A percentile compares a stretch with the other conserved stretches of the same genome.
These are phyloP conservation scores for Phytophthora hybrid DNA, from an alignment of 352 stramenopile genomes.

Conservation along the genomic window DNA sequence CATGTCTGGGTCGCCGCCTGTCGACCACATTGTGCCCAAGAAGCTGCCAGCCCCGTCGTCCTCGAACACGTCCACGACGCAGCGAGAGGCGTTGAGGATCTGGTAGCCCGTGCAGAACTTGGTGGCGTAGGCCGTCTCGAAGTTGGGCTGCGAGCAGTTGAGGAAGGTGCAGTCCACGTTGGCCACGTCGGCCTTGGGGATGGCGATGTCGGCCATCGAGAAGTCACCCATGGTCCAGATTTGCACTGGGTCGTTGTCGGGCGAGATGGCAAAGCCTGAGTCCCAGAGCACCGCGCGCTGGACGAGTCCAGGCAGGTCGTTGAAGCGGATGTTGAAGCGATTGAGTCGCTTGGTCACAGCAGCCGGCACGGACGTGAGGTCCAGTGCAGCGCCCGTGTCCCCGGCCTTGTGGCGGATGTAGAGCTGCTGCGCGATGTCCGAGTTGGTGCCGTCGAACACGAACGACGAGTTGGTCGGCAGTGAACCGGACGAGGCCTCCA, in stretches of 20 bases:
- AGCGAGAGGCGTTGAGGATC: slow-evolving; percentile 46
- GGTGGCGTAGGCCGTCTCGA: slow-evolving; percentile 19
- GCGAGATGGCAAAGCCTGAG: slow-evolving; percentile 37
- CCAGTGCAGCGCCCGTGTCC: slow-evolving; percentile 3
- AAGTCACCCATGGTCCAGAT: slow-evolving; percentile 31
- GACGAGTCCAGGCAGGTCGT: slow-evolving; percentile 35
- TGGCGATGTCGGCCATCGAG: slow-evolving; percentile 38
- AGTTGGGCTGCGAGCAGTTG: slow-evolving; percentile 43
- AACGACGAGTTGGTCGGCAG: slow-evolving; percentile 22
- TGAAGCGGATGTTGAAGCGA: slow-evolving; percentile 22
- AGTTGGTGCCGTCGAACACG: slow-evolving; percentile 45
- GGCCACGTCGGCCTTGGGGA: slow-evolving; percentile 25
- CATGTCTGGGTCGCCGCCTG: slow-evolving; percentile 28
- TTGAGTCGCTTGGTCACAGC: slow-evolving; percentile 26
- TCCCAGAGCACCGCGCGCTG: slow-evolving; percentile 52
- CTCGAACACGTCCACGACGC: slow-evolving; percentile 38
- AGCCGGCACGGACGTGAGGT: slow-evolving; percentile 23
- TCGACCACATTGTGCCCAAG: slow-evolving; percentile 44
- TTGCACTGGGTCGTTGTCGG: slow-evolving; percentile 24
- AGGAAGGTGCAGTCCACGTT: slow-evolving; percentile 31
- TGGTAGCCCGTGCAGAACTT: slow-evolving; percentile 43
- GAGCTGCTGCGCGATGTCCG: slow-evolving; percentile 47
- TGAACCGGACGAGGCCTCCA: background rate
- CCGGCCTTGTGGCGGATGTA: slow-evolving; percentile 35
- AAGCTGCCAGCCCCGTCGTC: slow-evolving; percentile 1